Conservation (phyloP, 2,329 filamentous ascomycete species). For the Allantophomopsis cytisporea region DNA sequence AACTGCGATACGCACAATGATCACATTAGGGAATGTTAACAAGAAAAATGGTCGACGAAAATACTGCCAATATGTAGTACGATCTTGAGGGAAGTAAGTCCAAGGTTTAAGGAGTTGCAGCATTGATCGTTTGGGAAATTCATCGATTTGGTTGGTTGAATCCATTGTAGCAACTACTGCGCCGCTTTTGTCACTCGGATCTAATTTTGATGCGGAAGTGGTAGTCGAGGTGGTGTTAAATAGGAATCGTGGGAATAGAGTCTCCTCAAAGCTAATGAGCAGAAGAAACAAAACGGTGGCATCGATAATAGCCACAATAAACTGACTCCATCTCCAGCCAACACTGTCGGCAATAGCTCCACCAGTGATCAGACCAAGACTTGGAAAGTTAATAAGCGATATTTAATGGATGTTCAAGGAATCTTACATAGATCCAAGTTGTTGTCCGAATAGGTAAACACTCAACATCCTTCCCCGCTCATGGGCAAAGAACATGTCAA, state of each 20-base stretch:
- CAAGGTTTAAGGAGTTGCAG: conserved; percentile 10
- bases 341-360: conserved; percentile 20
- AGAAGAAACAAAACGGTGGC: conserved; percentile 4
- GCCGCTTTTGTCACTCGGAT: background rate
- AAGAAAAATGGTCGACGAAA: conserved; percentile 24
- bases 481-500: conserved; percentile 24
- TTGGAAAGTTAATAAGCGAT: background rate
- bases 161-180: no score
- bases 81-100: conserved; percentile 18
- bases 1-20: conserved; percentile 5
- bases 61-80: conserved; percentile 23
- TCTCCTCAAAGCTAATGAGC: conserved; percentile 17
- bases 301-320: conserved; percentile 18
- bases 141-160: background rate
- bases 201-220: background rate
- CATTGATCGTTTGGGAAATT: conserved; percentile 8
- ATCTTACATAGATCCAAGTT: conserved; percentile 20
- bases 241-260: conserved; percentile 3
- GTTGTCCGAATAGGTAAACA: conserved; percentile 24
- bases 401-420: no score
- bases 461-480: conserved; percentile 22
- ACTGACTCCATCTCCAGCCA: conserved; percentile 19
- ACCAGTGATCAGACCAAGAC: conserved; percentile 20
- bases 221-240: background rate
- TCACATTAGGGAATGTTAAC: conserved; percentile 23